A percentile compares a stretch with the other conserved stretches of the same genome.
Evolutionary conservation across 1,284 basidiomycete species (phyloP).

Genomic region (Exobasidium cylindrosporum): DNA sequence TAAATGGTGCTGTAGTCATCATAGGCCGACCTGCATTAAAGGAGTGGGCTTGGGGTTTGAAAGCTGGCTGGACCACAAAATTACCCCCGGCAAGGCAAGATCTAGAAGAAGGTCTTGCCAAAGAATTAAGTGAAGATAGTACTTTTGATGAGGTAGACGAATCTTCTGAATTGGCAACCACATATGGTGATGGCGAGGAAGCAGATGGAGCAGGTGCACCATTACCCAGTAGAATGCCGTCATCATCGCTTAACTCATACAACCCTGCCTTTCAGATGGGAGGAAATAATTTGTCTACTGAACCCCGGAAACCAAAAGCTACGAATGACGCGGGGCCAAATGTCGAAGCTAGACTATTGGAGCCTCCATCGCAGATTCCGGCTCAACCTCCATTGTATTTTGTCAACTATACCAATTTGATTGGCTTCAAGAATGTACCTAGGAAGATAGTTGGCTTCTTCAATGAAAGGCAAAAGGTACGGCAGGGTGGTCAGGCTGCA

Average conservation of each 20-base stretch:
- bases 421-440: slow-evolving; percentile 84
- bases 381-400: slow-evolving; percentile 78
- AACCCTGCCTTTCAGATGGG: slow-evolving; percentile 7
- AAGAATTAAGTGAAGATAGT: slow-evolving; percentile 69
- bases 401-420: slow-evolving; percentile 78
- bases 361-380: slow-evolving; percentile 66
- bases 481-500: slow-evolving; percentile 75
- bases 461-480: slow-evolving; percentile 78
- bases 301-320: background rate
- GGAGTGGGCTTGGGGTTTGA: slow-evolving; percentile 85
- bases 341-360: slow-evolving; percentile 38
- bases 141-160: slow-evolving; percentile 68
- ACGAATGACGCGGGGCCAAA: slow-evolving; percentile 17
- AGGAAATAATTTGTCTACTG: background rate
- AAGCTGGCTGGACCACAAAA: slow-evolving; percentile 70
- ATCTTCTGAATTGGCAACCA: slow-evolving; percentile 23
- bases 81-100: slow-evolving; percentile 63
- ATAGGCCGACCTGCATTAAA: slow-evolving; percentile 90
- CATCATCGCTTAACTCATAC: background rate
- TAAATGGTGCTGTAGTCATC: slow-evolving; percentile 78
- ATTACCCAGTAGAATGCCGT: background rate
- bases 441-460: slow-evolving; percentile 88
- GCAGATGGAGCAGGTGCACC: slow-evolving; percentile 25
- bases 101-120: slow-evolving; percentile 68
- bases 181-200: slow-evolving; percentile 22